Evolutionary conservation across 106 monocot genomes (phyloP).

Genomic region (Acanthochlamys bracteata): DNA sequence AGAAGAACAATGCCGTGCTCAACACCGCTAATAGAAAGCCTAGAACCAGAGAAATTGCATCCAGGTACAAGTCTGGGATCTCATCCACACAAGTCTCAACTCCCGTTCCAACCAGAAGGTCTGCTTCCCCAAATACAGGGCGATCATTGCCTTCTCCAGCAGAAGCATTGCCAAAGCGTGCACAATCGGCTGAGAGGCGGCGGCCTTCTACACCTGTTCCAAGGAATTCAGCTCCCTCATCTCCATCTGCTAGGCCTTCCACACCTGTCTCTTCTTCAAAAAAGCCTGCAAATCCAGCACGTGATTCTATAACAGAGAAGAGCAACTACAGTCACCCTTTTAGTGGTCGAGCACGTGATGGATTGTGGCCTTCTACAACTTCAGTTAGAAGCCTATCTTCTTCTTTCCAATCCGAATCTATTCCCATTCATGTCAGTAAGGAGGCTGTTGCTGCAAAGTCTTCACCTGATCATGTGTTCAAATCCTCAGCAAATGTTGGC

Average conservation of each 20-base stretch:
- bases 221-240: conserved; percentile 19
- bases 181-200: conserved; percentile 64
- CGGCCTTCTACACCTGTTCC: conserved; percentile 31
- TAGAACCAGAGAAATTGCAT: conserved; percentile 35
- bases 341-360: conserved; percentile 33
- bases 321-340: conserved; percentile 20
- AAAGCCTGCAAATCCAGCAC: conserved; percentile 45
- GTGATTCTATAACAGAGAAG: conserved; percentile 28
- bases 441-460: conserved; percentile 15
- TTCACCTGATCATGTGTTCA: conserved; percentile 27
- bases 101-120: conserved; percentile 12
- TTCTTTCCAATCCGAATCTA: conserved; percentile 58
- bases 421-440: conserved; percentile 20
- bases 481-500: conserved; percentile 13
- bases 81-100: conserved; percentile 6
- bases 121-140: conserved; percentile 32
- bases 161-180: conserved; percentile 22
- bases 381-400: conserved; percentile 67
- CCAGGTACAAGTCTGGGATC: conserved; percentile 50
- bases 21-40: conserved; percentile 20
- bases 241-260: conserved; percentile 24
- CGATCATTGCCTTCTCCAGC: conserved; percentile 7
- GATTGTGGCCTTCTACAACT: conserved; percentile 90
- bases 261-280: conserved; percentile 26
- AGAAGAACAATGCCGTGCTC: conserved; percentile 56